A percentile compares a stretch with the other conserved stretches of the same genome.
These are phyloP conservation scores for Lipomyces japonicus DNA, from an alignment of 805 yeast species.

Conservation along the genomic window DNA sequence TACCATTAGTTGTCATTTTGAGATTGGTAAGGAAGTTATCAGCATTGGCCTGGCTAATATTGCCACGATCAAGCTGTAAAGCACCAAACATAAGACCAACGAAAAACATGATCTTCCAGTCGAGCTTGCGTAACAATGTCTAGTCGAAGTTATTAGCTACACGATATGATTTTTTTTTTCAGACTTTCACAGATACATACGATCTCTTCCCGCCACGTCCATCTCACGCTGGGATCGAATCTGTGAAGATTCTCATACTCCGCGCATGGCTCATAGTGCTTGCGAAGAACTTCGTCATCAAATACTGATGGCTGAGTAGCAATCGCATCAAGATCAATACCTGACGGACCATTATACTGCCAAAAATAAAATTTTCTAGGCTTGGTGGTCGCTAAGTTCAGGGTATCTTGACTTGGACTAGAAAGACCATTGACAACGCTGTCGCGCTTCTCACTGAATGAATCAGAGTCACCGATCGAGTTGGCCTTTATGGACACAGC, in stretches of 20 bases:
- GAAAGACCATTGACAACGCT: background rate
- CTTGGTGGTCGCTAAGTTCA: background rate
- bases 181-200: background rate
- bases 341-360: constrained; percentile 8
- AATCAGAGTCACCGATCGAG: background rate
- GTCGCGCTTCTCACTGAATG: background rate
- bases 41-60: constrained; percentile 53
- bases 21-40: constrained; percentile 53
- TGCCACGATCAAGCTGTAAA: constrained; percentile 54
- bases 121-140: constrained; percentile 7
- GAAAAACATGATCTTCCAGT: constrained; percentile 4
- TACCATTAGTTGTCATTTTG: constrained; percentile 46
- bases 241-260: constrained; percentile 34
- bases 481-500: background rate
- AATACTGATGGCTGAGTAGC: constrained; percentile 24
- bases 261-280: constrained; percentile 10
- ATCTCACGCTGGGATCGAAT: constrained; percentile 56
- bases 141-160: background rate
- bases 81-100: constrained; percentile 46
- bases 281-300: constrained; percentile 20
- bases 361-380: constrained; percentile 3
- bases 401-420: background rate
- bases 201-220: constrained; percentile 52
- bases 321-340: constrained; percentile 12
- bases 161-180: background rate